phyloP scores from a whole-genome alignment of 768 basidiomycete species.

The Rhodotorula paludigena region DNA sequence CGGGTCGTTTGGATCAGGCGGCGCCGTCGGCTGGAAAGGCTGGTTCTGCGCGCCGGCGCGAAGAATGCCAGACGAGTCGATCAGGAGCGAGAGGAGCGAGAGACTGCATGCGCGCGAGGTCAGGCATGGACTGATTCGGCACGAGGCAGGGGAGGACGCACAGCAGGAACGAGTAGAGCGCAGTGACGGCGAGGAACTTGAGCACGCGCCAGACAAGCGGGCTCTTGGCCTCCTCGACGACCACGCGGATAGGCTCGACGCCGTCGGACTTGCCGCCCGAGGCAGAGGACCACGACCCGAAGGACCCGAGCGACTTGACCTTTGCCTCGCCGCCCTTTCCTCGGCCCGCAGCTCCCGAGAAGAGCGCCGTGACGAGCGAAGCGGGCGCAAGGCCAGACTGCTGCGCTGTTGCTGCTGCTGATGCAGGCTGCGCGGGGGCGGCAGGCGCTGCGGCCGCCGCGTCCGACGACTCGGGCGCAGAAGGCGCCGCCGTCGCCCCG shows the following conservation, averaged over 20 bases:
- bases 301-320: constrained; percentile 25
- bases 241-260: constrained; percentile 68
- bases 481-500: not conserved
- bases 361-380: constrained; percentile 41
- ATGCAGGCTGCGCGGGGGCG: not conserved
- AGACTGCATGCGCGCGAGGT: constrained; percentile 55
- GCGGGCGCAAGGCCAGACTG: constrained; percentile 44
- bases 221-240: constrained; percentile 71
- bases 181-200: constrained; percentile 28
- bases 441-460: not conserved
- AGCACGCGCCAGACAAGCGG: constrained; percentile 29
- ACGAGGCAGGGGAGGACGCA: constrained; percentile 52
- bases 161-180: constrained; percentile 45
- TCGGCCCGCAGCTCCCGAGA: constrained; percentile 3
- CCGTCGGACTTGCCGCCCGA: constrained; percentile 45
- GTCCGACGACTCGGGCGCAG: not conserved
- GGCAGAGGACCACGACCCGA: constrained; percentile 48
- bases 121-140: constrained; percentile 58
- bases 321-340: constrained; percentile 32
- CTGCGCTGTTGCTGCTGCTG: not conserved
- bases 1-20: constrained; percentile 33
- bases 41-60: constrained; percentile 70
- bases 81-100: constrained; percentile 76
- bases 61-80: constrained; percentile 89
- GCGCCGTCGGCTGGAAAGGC: constrained; percentile 69